Evolutionary conservation across 1,284 basidiomycete species (phyloP).

Genomic region (Coriolopsis trogii): DNA sequence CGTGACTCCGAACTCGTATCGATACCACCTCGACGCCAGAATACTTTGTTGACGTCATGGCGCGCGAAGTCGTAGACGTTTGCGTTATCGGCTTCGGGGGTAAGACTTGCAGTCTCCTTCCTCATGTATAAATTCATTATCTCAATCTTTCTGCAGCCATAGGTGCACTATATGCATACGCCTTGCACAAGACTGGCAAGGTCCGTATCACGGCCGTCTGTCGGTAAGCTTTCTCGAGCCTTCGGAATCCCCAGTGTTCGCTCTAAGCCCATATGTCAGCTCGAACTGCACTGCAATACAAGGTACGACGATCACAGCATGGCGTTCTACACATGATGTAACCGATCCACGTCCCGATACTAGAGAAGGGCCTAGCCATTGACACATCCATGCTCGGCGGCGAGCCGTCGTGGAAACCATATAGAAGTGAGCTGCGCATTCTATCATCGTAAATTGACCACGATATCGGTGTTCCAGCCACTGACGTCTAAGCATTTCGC

Average conservation of each 20-base stretch:
- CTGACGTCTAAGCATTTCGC: slow-evolving; percentile 4
- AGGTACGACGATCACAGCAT: slow-evolving; percentile 20
- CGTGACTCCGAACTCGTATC: too few species aligned
- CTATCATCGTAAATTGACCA: not conserved
- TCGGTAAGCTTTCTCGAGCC: slow-evolving; percentile 23
- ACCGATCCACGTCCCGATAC: not conserved
- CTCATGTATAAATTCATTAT: not conserved
- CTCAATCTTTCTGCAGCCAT: slow-evolving; percentile 29
- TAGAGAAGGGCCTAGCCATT: slow-evolving; percentile 38
- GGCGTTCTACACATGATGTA: not conserved
- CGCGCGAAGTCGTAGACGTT: slow-evolving; percentile 20
- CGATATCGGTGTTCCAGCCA: not conserved
- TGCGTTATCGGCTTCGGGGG: slow-evolving; percentile 30
- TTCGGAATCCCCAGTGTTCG: not conserved
- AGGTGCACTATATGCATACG: slow-evolving; percentile 37
- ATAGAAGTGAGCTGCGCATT: slow-evolving; percentile 31
- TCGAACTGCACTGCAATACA: slow-evolving; percentile 36
- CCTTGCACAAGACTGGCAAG: slow-evolving; percentile 30
- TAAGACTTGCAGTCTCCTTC: slow-evolving; percentile 4
- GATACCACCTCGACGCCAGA: too few species aligned
- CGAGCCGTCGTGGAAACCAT: slow-evolving; percentile 34
- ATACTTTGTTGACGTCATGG: too few species aligned
- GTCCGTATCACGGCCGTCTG: slow-evolving; percentile 38
- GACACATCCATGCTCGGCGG: slow-evolving; percentile 35
- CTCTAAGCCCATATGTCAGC: slow-evolving; percentile 16